Evolutionary conservation across 2,329 filamentous ascomycete genomes (phyloP).

Genomic region (Corynespora cassiicola): DNA sequence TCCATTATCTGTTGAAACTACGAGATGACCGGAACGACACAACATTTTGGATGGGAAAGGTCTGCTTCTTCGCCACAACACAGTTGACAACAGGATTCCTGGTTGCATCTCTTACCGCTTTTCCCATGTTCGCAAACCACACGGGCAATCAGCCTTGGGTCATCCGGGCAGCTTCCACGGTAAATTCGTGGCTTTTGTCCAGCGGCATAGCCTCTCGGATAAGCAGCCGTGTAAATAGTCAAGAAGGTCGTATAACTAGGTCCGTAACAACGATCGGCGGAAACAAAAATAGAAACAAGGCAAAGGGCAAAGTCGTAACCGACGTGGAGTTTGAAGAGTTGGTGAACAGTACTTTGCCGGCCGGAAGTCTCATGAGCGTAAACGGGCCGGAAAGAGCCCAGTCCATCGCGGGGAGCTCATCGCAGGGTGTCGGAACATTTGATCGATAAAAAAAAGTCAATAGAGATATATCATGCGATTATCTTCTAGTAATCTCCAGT

Average conservation of each 20-base stretch:
- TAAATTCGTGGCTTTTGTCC: not conserved
- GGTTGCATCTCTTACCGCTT: conserved; percentile 2
- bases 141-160: conserved; percentile 1
- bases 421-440: no score
- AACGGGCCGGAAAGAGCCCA: no score
- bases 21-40: not conserved
- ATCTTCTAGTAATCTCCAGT: not conserved
- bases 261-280: conserved; percentile 6
- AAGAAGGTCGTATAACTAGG: no score
- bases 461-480: no score
- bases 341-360: conserved; percentile 3
- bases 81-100: conserved; percentile 6
- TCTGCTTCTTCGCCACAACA: conserved; percentile 1
- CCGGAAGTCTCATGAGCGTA: no score
- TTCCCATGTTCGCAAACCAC: conserved; percentile 1
- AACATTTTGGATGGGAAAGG: not conserved
- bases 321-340: conserved; percentile 6
- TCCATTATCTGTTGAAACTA: conserved; percentile 3
- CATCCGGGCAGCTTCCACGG: conserved; percentile 1
- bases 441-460: no score
- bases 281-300: not conserved
- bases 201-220: not conserved
- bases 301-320: not conserved
- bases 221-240: not conserved
- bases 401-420: no score